Conservation (phyloP, 1,284 basidiomycete genomes). For the Fomitopsis schrenkii region DNA sequence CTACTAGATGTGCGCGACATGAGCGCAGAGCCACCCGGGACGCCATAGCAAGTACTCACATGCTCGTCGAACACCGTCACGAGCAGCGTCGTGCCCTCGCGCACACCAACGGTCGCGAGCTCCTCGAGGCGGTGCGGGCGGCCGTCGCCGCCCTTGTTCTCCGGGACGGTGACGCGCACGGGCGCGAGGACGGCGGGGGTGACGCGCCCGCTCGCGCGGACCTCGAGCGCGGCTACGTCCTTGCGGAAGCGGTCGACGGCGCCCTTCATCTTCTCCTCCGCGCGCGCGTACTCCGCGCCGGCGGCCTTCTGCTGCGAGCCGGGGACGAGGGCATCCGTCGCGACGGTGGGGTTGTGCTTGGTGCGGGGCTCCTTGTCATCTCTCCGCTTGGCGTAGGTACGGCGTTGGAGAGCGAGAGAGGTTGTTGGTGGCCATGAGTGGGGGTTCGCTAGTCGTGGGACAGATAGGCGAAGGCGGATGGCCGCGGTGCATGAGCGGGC, state of each 20-base stretch:
- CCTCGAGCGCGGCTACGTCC: slow-evolving; percentile 62
- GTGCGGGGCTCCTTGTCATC: slow-evolving; percentile 2
- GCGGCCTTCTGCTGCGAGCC: slow-evolving; percentile 29
- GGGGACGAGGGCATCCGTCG: slow-evolving; percentile 27
- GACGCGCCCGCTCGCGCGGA: slow-evolving; percentile 70
- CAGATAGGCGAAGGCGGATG: not conserved
- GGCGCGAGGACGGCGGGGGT: slow-evolving; percentile 67
- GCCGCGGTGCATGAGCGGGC: not conserved
- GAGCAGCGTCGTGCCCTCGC: slow-evolving; percentile 66
- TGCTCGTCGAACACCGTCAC: slow-evolving; percentile 74
- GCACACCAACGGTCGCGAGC: slow-evolving; percentile 71
- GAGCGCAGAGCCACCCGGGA: not conserved
- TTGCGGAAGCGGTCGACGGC: slow-evolving; percentile 68
- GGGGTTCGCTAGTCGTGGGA: not conserved
- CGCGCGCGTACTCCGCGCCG: slow-evolving; percentile 49
- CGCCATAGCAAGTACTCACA: slow-evolving; percentile 37
- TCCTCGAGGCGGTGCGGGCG: slow-evolving; percentile 50
- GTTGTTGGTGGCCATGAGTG: not conserved
- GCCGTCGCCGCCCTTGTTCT: slow-evolving; percentile 27
- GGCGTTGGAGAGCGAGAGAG: not conserved
- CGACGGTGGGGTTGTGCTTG: slow-evolving; percentile 7
- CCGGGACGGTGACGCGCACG: slow-evolving; percentile 55
- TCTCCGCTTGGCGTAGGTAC: slow-evolving; percentile 9
- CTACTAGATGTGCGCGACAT: slow-evolving; percentile 39
- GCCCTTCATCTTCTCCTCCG: slow-evolving; percentile 59